Evolutionary conservation across 345 rosid genomes (phyloP).

Genomic region (Anastatica hierochuntica): DNA sequence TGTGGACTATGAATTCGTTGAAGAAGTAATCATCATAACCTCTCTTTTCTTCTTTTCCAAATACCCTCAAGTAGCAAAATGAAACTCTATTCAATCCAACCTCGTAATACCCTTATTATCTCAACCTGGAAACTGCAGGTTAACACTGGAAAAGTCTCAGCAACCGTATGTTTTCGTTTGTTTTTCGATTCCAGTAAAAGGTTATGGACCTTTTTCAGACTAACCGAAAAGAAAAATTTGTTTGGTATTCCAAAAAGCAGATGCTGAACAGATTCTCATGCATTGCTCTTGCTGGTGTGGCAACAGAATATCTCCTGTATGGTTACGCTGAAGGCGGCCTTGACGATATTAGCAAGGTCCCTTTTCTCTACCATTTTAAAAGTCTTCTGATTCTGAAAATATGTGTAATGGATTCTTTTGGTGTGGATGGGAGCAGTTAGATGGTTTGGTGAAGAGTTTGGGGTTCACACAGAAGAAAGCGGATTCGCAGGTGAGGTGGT

Average conservation of each 20-base stretch:
- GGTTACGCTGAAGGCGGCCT: constrained; percentile 87
- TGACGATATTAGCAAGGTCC: constrained; percentile 73
- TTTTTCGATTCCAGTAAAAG: neutral
- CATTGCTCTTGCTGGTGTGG: constrained; percentile 80
- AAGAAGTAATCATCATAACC: constrained; percentile 46
- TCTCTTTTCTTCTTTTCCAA: neutral
- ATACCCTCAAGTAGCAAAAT: neutral
- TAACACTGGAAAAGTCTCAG: constrained; percentile 64
- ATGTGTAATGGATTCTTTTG: neutral
- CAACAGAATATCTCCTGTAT: constrained; percentile 64
- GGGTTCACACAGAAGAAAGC: constrained; percentile 87
- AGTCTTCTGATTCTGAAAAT: neutral
- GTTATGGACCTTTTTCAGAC: neutral
- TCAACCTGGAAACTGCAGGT: constrained; percentile 36
- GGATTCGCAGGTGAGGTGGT: constrained; percentile 87
- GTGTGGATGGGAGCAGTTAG: constrained; percentile 39
- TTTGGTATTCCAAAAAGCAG: constrained; percentile 28
- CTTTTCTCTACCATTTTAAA: neutral
- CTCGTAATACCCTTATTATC: too few relatives aligned
- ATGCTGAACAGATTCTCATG: constrained; percentile 85
- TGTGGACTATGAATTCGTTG: constrained; percentile 79
- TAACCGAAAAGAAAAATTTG: neutral
- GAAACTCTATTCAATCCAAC: too few relatives aligned
- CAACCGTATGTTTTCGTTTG: constrained; percentile 40
- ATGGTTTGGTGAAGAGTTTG: constrained; percentile 50